Percentiles rank a stretch among this genome's conserved stretches.
Evolutionary conservation across 352 stramenopile species (phyloP).

Genomic region (Globisporangium abappressorium): DNA sequence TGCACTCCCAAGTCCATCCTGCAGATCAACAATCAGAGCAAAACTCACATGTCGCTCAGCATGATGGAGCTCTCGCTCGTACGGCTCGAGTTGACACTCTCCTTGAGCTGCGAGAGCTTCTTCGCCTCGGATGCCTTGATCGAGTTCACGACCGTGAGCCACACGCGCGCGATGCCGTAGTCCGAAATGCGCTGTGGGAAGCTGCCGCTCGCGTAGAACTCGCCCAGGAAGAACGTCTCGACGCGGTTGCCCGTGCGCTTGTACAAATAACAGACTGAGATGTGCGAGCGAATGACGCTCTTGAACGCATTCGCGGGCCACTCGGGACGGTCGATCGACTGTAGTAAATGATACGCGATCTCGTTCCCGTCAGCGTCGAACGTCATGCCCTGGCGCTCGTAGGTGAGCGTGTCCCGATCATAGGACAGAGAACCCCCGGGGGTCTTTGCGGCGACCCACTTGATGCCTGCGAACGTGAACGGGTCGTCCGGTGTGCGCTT

Average conservation of each 20-base stretch:
- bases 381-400: slow-evolving; percentile 43
- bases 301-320: slow-evolving; percentile 24
- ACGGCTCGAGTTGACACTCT: neutral
- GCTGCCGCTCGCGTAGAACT: slow-evolving; percentile 29
- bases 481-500: slow-evolving; percentile 27
- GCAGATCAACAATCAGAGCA: neutral
- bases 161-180: slow-evolving; percentile 30
- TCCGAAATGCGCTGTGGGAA: slow-evolving; percentile 30
- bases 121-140: slow-evolving; percentile 23
- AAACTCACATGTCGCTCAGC: neutral
- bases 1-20: neutral
- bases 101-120: slow-evolving; percentile 12
- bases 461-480: slow-evolving; percentile 42
- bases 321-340: slow-evolving; percentile 37
- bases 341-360: slow-evolving; percentile 43
- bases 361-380: slow-evolving; percentile 27
- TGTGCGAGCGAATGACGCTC: slow-evolving; percentile 25
- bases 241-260: slow-evolving; percentile 11
- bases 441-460: slow-evolving; percentile 34
- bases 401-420: slow-evolving; percentile 48
- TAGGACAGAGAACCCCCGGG: slow-evolving; percentile 23
- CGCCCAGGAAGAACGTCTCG: slow-evolving; percentile 35
- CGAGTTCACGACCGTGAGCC: slow-evolving; percentile 32
- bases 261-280: slow-evolving; percentile 40
- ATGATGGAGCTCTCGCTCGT: neutral